Evolutionary conservation across 2,329 filamentous ascomycete species (phyloP), one percentile per base, ranked within the genome.

Genomic region (Ampelomyces quisqualis): DNA sequence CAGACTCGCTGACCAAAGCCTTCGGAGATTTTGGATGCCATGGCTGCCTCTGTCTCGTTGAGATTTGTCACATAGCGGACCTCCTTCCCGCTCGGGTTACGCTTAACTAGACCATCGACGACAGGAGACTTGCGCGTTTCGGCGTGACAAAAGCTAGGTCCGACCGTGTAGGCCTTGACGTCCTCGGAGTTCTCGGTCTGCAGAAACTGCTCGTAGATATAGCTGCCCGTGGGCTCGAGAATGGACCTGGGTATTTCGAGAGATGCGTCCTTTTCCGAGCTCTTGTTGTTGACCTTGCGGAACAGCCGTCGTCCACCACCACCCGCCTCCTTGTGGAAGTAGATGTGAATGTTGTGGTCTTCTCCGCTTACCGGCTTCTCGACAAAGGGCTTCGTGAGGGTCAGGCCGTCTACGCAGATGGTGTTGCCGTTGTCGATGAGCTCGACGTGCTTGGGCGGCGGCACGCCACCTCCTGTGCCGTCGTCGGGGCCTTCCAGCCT

Each of bases 281-380:
- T 97, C 73, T 98, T 98, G 77, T 98, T 98, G 60, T 94, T 94
- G 58, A 98, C 88, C 69, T 98, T 98, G 43, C 93, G 81, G 71
- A 98, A 98, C 3, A 98, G 79, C 54, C 91, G 88, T 43, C 94
- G 80, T 18, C 90, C 94, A 44, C 93, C 93, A 33, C 91, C 90
- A 3, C 90, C 90, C 33, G 87, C 80, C 28, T 88, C 86, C 48
- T 84, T 86, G 15, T 91, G 88, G 61, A 94, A 97, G 71, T 97
- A 98, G 40, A 98, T 96, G 70, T 95, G 86, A 58, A 98, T 95
- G 66, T 98, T 98, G 72, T 98, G 93, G 61, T 98, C 91, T 70
- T 98, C 93, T 22, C 93, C 93, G 62, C 88, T 96, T n/a, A 90
- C 90, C 0, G 93, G 93, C 68, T 98, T 98, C 66, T 98, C 93